Percentiles rank a stretch among this genome's conserved stretches.
phyloP scores from a whole-genome alignment of 2,329 filamentous ascomycete genomes.

The Alternaria alternata region DNA sequence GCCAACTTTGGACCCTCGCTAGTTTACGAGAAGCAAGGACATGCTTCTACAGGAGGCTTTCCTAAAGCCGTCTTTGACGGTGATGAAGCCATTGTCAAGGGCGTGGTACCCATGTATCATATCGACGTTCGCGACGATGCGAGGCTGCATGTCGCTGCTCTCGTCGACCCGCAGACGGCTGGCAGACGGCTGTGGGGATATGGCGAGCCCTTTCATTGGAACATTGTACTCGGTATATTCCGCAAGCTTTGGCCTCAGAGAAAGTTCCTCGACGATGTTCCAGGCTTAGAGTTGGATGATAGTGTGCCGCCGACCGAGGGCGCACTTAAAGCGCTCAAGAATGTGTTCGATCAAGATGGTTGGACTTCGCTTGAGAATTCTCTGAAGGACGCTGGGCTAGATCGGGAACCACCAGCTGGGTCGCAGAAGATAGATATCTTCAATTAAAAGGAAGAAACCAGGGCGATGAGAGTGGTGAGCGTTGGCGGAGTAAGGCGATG shows the following conservation, averaged over 20 bases:
- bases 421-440: too few species aligned
- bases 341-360: too few species aligned
- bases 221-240: not conserved
- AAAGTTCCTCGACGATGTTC: not conserved
- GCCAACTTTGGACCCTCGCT: not conserved
- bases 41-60: not conserved
- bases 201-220: not conserved
- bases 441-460: too few species aligned
- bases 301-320: too few species aligned
- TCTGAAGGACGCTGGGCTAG: too few species aligned
- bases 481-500: too few species aligned
- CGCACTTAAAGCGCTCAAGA: too few species aligned
- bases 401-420: too few species aligned
- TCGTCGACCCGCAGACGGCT: not conserved
- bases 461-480: too few species aligned
- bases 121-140: not conserved
- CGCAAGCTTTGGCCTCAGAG: not conserved
- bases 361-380: too few species aligned
- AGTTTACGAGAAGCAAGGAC: not conserved
- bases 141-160: not conserved
- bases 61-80: not conserved
- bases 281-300: too few species aligned
- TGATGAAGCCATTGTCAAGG: not conserved
- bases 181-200: not conserved
- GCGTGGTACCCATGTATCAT: not conserved